Conservation (phyloP, 2,329 filamentous ascomycete genomes). For the Fusarium drepaniforme region DNA sequence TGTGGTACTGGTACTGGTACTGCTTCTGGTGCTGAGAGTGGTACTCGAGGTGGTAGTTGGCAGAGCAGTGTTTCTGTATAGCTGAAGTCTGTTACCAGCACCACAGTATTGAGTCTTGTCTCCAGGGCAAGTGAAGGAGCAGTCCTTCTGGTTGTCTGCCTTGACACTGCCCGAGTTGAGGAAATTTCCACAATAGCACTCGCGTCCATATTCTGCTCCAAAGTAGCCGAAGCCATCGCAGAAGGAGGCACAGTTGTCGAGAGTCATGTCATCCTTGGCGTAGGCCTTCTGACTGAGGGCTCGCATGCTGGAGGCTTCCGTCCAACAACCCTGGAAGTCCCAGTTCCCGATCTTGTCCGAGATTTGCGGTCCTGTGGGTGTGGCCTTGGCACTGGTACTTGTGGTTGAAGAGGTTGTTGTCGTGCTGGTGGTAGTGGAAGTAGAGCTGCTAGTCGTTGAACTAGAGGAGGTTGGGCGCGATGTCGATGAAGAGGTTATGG, state of each 20-base stretch:
- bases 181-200: constrained; percentile 55
- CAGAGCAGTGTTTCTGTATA: constrained; percentile 44
- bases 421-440: background rate
- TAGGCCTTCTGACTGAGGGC: constrained; percentile 47
- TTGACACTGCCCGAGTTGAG: constrained; percentile 45
- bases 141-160: constrained; percentile 48
- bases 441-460: background rate
- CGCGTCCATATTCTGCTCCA: constrained; percentile 51
- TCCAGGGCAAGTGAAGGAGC: constrained; percentile 49
- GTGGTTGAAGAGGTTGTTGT: constrained; percentile 38
- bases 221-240: constrained; percentile 49
- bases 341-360: constrained; percentile 45
- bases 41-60: constrained; percentile 10
- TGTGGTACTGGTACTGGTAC: background rate
- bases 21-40: constrained; percentile 8
- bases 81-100: constrained; percentile 47
- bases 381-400: constrained; percentile 30
- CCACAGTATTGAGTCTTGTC: constrained; percentile 52
- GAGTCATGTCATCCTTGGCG: constrained; percentile 50
- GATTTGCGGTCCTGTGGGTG: constrained; percentile 41
- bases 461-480: background rate
- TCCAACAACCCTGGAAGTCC: constrained; percentile 53
- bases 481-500: background rate
- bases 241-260: constrained; percentile 48
- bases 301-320: constrained; percentile 48